A percentile compares a stretch with the other conserved stretches of the same genome.
Evolutionary conservation across 2,329 filamentous ascomycete genomes (phyloP).

Genomic region (Cryphonectria naterciae): DNA sequence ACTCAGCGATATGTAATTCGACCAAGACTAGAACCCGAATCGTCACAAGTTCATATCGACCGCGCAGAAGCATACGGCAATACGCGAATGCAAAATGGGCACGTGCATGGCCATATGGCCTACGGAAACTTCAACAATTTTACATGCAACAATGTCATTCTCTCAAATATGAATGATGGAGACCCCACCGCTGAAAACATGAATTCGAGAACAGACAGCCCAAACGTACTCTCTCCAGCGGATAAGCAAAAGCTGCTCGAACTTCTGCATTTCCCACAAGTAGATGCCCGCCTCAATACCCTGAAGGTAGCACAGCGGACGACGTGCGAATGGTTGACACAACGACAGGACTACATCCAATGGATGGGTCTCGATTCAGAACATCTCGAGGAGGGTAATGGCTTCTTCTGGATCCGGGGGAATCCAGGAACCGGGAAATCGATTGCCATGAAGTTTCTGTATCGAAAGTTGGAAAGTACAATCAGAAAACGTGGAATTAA

Average conservation of each 20-base stretch:
- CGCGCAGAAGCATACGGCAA: not conserved
- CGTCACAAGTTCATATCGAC: not conserved
- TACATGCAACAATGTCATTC: no score
- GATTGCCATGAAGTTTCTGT: conserved; percentile 49
- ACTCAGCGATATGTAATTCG: not conserved
- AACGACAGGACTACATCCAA: conserved; percentile 37
- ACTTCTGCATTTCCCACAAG: conserved; percentile 43
- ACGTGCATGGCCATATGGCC: conserved; percentile 1
- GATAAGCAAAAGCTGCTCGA: conserved; percentile 34
- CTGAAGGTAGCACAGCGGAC: conserved; percentile 43
- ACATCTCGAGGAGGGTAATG: conserved; percentile 38
- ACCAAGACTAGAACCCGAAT: not conserved
- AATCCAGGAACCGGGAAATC: conserved; percentile 53
- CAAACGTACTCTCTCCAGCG: not conserved
- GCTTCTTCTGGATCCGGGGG: conserved; percentile 53
- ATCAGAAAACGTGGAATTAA: conserved; percentile 17
- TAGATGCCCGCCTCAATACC: conserved; percentile 41
- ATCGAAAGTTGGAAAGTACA: conserved; percentile 14
- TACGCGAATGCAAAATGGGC: not conserved
- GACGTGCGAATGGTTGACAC: conserved; percentile 48
- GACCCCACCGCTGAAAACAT: not conserved
- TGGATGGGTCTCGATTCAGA: conserved; percentile 41
- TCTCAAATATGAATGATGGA: not conserved
- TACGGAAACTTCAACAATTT: not conserved
- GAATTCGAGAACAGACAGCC: not conserved